Percentiles rank a stretch among this genome's conserved stretches.
Conservation (phyloP, 768 basidiomycete species). For the Gelatoporia subvermispora region DNA sequence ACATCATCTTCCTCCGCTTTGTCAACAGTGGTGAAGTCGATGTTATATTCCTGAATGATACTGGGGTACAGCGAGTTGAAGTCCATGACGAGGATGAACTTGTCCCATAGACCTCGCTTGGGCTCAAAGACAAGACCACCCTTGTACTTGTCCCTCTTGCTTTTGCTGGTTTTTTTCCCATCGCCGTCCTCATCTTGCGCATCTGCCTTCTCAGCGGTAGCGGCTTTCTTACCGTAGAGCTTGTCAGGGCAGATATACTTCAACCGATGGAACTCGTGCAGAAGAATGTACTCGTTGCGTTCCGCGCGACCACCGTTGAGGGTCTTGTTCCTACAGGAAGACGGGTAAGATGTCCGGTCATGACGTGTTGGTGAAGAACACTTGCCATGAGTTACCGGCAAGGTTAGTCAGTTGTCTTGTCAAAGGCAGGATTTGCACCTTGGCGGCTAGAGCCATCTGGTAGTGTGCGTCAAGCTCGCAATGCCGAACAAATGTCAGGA, state of each 20-base stretch:
- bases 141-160: constrained; percentile 92
- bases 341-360: not conserved
- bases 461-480: constrained; percentile 96
- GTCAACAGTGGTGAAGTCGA: constrained; percentile 96
- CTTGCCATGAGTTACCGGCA: constrained; percentile 94
- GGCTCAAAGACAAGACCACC: constrained; percentile 98
- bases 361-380: not conserved
- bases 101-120: constrained; percentile 94
- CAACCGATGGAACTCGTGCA: constrained; percentile 94
- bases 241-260: constrained; percentile 99
- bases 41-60: constrained; percentile 99
- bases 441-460: constrained; percentile 93
- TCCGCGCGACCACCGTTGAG: constrained; percentile 96
- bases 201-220: constrained; percentile 45
- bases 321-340: constrained; percentile 79
- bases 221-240: constrained; percentile 71
- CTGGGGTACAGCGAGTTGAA: constrained; percentile 99
- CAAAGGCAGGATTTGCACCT: constrained; percentile 90
- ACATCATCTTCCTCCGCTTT: constrained; percentile 52
- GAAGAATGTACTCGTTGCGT: constrained; percentile 96
- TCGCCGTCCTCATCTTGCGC: constrained; percentile 41
- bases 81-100: constrained; percentile 97
- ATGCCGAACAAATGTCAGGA: constrained; percentile 86
- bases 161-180: constrained; percentile 49
- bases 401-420: constrained; percentile 93